These are phyloP conservation scores for Cajanus cajan DNA, from an alignment of 306 rosid genomes.

Conservation along the genomic window DNA sequence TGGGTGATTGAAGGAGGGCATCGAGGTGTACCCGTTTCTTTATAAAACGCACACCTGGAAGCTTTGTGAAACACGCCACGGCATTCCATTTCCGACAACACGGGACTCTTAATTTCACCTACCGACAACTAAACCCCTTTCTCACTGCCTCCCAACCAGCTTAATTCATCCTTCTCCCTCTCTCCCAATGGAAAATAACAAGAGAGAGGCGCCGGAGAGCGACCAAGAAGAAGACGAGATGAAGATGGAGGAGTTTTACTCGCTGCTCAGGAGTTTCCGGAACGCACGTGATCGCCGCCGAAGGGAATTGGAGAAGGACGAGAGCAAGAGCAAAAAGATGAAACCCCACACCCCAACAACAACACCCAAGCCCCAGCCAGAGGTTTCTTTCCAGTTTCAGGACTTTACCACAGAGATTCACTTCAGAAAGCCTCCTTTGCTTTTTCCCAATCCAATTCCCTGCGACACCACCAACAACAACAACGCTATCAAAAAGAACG, in stretches of 20 bases:
- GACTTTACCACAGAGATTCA: conserved; percentile 42
- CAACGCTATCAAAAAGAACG: background rate
- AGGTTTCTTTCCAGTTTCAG: conserved; percentile 37
- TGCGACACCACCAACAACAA: background rate
- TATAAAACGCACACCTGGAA: background rate
- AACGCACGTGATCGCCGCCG: conserved; percentile 36
- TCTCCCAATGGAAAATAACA: conserved; percentile 11
- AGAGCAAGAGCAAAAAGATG: conserved; percentile 19
- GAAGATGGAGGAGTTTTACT: conserved; percentile 49
- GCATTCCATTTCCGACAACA: background rate
- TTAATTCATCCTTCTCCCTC: background rate
- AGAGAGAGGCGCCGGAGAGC: background rate
- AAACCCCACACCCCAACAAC: background rate
- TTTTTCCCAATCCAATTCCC: conserved; percentile 23
- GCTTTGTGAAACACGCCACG: background rate
- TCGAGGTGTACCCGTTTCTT: background rate
- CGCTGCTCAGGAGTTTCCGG: conserved; percentile 45
- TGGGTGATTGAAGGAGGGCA: background rate
- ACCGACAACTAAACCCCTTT: background rate
- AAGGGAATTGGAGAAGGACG: conserved; percentile 24
- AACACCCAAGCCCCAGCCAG: background rate
- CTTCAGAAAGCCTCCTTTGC: conserved; percentile 19
- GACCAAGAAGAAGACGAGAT: conserved; percentile 22
- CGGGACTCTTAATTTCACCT: background rate
- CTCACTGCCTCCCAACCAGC: background rate